phyloP scores from a whole-genome alignment of 1,284 basidiomycete species.

The Hortiboletus rubellus region DNA sequence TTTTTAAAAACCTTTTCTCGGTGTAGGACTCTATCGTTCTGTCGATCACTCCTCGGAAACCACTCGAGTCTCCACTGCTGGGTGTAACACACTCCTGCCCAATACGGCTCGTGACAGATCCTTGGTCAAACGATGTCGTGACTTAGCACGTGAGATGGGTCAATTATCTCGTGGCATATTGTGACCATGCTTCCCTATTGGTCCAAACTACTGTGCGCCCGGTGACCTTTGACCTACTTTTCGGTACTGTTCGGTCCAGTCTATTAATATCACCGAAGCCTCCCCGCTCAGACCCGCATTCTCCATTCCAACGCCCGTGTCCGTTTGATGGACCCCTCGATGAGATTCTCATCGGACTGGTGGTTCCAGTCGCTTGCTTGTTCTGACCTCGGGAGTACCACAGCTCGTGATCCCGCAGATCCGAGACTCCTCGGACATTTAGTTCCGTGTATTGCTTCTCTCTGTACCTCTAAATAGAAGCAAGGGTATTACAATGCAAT shows the following conservation, averaged over 20 bases:
- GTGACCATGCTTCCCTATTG: not conserved
- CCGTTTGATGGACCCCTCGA: not conserved
- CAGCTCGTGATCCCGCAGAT: not conserved
- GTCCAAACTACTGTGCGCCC: not conserved
- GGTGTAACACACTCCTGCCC: conserved; percentile 21
- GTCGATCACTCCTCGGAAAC: conserved; percentile 28
- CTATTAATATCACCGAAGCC: not conserved
- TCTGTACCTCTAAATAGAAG: not conserved
- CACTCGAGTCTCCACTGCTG: conserved; percentile 31
- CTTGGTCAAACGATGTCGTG: conserved; percentile 25
- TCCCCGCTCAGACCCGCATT: not conserved
- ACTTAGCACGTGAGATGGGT: not conserved
- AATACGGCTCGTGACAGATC: conserved; percentile 30
- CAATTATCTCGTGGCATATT: not conserved
- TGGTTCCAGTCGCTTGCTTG: not conserved
- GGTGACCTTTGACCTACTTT: not conserved
- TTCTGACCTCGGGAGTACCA: not conserved
- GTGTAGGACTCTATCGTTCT: conserved; percentile 31
- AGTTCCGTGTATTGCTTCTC: not conserved
- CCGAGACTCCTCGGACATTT: not conserved
- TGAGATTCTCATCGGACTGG: not conserved
- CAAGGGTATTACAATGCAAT: not conserved
- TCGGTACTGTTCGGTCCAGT: not conserved
- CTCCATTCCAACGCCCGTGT: not conserved
- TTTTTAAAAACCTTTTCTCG: not conserved